phyloP scores from a whole-genome alignment of 1,139 yeast species.

The Scheffersomyces titani region DNA sequence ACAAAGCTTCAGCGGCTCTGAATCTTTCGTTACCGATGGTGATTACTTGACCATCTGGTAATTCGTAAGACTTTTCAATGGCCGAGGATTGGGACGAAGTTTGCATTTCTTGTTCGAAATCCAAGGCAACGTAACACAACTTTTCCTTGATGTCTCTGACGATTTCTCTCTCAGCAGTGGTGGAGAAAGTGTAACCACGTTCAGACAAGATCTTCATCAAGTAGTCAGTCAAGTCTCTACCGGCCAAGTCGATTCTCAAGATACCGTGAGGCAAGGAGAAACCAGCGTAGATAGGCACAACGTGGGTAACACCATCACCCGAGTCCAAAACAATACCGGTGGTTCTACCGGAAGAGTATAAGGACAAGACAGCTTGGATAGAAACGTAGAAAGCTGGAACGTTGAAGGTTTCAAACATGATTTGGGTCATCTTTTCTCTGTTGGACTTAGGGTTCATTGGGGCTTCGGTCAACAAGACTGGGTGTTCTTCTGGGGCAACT shows the following conservation, averaged over 20 bases:
- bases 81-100: constrained; percentile 98
- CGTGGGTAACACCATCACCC: constrained; percentile 99
- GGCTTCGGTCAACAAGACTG: constrained; percentile 96
- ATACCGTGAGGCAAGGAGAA: constrained; percentile 99
- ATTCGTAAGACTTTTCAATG: constrained; percentile 97
- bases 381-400: constrained; percentile 99
- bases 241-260: constrained; percentile 98
- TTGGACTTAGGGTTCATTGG: constrained; percentile 99
- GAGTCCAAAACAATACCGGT: constrained; percentile 99
- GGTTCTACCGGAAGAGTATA: constrained; percentile 99
- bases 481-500: constrained; percentile 99
- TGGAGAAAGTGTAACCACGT: constrained; percentile 98
- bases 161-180: constrained; percentile 99
- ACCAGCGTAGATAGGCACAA: constrained; percentile 99
- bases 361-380: constrained; percentile 96
- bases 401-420: constrained; percentile 97
- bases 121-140: constrained; percentile 96
- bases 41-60: constrained; percentile 99
- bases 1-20: constrained; percentile 99
- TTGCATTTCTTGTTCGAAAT: constrained; percentile 97
- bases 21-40: constrained; percentile 99
- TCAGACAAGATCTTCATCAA: constrained; percentile 97
- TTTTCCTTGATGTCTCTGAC: constrained; percentile 99
- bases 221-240: constrained; percentile 99
- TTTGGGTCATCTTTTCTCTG: constrained; percentile 99